Percentiles rank a stretch among this genome's conserved stretches.
Evolutionary conservation across 1,284 basidiomycete genomes (phyloP).

Genomic region (Butyriboletus appendiculatus): DNA sequence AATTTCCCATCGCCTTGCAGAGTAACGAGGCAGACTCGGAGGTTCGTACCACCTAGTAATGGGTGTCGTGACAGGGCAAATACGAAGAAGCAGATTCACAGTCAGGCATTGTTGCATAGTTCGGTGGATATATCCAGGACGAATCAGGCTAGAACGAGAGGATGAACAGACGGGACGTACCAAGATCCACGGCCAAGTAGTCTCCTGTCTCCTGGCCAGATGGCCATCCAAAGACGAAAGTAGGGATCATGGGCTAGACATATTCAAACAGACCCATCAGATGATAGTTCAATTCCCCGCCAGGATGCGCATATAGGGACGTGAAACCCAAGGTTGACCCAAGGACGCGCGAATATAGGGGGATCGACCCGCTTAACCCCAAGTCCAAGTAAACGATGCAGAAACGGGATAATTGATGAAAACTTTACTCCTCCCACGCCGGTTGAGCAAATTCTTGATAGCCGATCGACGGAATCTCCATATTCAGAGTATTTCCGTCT

Average conservation of each 20-base stretch:
- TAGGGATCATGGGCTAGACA: constrained; percentile 90
- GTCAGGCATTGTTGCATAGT: background rate
- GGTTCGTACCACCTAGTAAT: constrained; percentile 82
- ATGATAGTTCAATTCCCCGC: background rate
- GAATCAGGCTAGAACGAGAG: background rate
- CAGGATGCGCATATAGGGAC: constrained; percentile 1
- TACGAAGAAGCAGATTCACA: background rate
- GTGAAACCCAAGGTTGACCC: background rate
- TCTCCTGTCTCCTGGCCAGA: constrained; percentile 88
- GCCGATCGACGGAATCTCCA: background rate
- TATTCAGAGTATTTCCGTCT: constrained; percentile 6
- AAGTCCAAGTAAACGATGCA: background rate
- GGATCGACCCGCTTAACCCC: background rate
- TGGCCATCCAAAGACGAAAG: constrained; percentile 97
- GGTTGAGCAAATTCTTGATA: background rate
- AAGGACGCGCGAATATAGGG: background rate
- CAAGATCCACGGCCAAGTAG: constrained; percentile 93
- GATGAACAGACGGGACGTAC: constrained; percentile 41
- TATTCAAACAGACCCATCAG: constrained; percentile 15
- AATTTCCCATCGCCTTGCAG: constrained; percentile 93
- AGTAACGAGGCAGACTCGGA: constrained; percentile 96
- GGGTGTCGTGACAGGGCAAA: background rate
- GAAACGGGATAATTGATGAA: background rate
- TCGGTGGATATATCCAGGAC: background rate
- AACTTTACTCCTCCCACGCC: background rate